Conservation (phyloP, 192 early-diverging fungal species). For the Podochytrium sp. region DNA sequence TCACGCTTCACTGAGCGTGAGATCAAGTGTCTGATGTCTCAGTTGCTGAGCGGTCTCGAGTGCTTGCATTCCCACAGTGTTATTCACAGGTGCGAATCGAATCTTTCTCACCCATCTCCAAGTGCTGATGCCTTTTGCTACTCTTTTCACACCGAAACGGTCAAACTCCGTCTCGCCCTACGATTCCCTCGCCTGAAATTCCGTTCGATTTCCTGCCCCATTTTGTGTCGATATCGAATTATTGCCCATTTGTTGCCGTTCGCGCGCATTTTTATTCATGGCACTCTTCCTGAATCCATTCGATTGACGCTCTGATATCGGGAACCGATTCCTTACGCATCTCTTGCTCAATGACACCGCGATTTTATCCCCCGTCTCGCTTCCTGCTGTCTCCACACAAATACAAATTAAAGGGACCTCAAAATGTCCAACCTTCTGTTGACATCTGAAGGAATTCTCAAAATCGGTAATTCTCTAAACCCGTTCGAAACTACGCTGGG, state of each 20-base stretch:
- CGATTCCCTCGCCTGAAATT: background rate
- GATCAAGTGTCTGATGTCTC: slow-evolving; percentile 88
- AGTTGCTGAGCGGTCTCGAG: slow-evolving; percentile 84
- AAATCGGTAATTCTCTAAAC: slow-evolving; percentile 78
- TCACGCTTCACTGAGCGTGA: slow-evolving; percentile 17
- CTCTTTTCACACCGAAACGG: background rate
- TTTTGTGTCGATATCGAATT: too few relatives aligned
- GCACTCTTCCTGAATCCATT: background rate
- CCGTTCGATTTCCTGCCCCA: too few relatives aligned
- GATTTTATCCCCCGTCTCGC: background rate
- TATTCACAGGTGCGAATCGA: slow-evolving; percentile 63
- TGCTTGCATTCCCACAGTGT: slow-evolving; percentile 88
- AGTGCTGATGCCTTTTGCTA: background rate
- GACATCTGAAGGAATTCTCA: slow-evolving; percentile 85
- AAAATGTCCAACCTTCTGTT: slow-evolving; percentile 94
- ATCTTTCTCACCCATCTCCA: background rate
- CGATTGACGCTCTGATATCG: background rate
- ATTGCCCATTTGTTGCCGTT: background rate
- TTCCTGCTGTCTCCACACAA: background rate
- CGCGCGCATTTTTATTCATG: background rate
- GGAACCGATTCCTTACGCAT: background rate
- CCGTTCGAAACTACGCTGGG: too few relatives aligned
- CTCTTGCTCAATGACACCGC: background rate
- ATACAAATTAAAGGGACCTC: slow-evolving; percentile 62
- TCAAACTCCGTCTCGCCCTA: background rate